Base-by-base conservation (phyloP, 2,329 filamentous ascomycete genomes). In the Fusarium irregulare region DNA sequence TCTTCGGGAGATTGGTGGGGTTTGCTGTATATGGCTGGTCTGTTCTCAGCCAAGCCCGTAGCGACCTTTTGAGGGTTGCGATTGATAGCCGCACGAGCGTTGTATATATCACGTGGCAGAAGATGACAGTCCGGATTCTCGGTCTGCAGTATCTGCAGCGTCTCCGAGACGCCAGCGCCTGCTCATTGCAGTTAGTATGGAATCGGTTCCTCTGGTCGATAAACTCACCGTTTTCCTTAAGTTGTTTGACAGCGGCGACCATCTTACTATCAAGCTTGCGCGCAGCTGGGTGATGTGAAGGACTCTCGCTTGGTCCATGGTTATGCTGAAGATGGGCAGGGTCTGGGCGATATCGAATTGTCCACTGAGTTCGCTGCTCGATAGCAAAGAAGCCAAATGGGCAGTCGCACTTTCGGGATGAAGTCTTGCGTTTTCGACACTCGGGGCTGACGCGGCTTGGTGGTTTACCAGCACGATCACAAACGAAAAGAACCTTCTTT, bases 351-450 rank as follows among this genome's bases (percentile, higher is more conserved):
- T 90, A 91, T 55, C 89, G 84, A 61, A 91, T 86, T 1, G 88
- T 88, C 89, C 89, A 91, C 71, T 91, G 88, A 1, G 88, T 90
- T 63, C 89, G 83, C 74, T 90, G 88, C 76, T 91, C 89, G 41
- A 91, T 88, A 58, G 89, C 89, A 69, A 91, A 91, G 77, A 91
- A 90, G n/a, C 89, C 89, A 76, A 91, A 91, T 30, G 88, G 87
- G 68, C 89, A 91, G 71, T 90, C 88, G 73, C 89, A 91, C 73
- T 91, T 91, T 47, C 89, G 84, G n/a, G 88, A 91, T 11, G 89
- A 90, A 2, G 89, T 91, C 75, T 89, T 89, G 23, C 88, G 84
- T 78, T 91, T 91, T 59, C 89, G 85, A 66, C 86, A 85, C 77
- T 91, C 89, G 3, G 88, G 87, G 67, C 83, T 89, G n/a, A 89